Conservation (phyloP, 768 basidiomycete species). For the Guyanaporus albipodus region DNA sequence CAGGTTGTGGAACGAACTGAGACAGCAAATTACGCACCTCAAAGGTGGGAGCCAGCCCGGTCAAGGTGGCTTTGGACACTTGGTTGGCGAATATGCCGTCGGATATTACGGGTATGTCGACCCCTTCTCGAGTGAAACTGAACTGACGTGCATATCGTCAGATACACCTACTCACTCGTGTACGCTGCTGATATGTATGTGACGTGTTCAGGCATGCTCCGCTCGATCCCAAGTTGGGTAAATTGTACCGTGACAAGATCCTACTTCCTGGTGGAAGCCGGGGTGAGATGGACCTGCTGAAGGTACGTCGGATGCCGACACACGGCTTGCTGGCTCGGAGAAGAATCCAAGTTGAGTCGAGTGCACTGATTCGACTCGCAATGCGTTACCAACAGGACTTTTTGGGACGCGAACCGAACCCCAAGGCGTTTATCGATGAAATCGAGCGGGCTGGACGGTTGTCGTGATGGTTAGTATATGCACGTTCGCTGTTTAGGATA, state of each 20-base stretch:
- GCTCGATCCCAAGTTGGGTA: conserved; percentile 60
- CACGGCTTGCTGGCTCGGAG: too few species aligned
- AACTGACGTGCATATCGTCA: not conserved
- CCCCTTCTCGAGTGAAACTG: not conserved
- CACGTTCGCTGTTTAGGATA: too few species aligned
- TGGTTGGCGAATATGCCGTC: conserved; percentile 65
- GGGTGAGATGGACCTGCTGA: conserved; percentile 69
- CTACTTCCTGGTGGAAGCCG: conserved; percentile 66
- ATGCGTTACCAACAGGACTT: conserved; percentile 53
- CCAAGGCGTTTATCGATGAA: conserved; percentile 68
- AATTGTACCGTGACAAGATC: conserved; percentile 69
- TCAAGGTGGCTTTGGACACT: conserved; percentile 68
- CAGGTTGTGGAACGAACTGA: conserved; percentile 65
- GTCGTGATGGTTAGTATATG: not conserved
- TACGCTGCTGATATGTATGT: conserved; percentile 56
- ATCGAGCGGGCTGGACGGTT: conserved; percentile 44
- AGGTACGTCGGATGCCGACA: conserved; percentile 38
- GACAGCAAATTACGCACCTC: conserved; percentile 63
- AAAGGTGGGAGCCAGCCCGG: conserved; percentile 62
- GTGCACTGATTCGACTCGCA: not conserved
- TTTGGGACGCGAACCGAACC: conserved; percentile 71
- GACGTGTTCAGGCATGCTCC: conserved; percentile 78
- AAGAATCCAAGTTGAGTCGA: too few species aligned
- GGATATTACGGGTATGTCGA: conserved; percentile 56
- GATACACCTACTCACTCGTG: conserved; percentile 72